Evolutionary conservation across 805 yeast genomes (phyloP).

Genomic region (Yarrowia sp.): DNA sequence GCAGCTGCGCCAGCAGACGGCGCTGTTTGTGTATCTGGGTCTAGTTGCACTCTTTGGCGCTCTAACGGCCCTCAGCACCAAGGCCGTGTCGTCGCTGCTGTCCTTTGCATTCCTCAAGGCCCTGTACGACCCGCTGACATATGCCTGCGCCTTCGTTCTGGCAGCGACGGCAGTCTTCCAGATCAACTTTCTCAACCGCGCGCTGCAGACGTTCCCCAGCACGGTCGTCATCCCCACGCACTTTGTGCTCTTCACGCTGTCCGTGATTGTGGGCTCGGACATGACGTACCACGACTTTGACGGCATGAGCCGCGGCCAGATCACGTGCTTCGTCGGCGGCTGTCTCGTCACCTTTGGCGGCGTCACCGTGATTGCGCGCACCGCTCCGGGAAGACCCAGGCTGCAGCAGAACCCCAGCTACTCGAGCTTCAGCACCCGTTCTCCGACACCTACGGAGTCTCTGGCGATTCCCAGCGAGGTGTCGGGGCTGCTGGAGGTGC

Average conservation of each 20-base stretch:
- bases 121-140: conserved; percentile 38
- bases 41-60: conserved; percentile 50
- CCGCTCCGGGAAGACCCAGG: not conserved
- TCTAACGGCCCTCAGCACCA: conserved; percentile 48
- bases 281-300: conserved; percentile 45
- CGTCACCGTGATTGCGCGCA: conserved; percentile 1
- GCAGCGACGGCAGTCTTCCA: conserved; percentile 45
- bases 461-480: conserved; percentile 13
- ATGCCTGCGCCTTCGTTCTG: conserved; percentile 31
- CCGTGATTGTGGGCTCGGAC: conserved; percentile 46
- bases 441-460: not conserved
- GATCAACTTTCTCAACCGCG: conserved; percentile 42
- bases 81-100: conserved; percentile 41
- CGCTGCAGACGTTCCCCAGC: conserved; percentile 44
- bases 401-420: conserved; percentile 2
- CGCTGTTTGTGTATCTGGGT: conserved; percentile 30
- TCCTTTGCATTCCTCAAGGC: conserved; percentile 33
- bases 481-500: not conserved
- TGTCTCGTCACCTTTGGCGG: conserved; percentile 11
- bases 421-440: not conserved
- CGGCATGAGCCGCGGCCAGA: not conserved
- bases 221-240: conserved; percentile 52
- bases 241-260: conserved; percentile 48
- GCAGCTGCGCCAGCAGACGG: conserved; percentile 8
- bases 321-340: conserved; percentile 1